Evolutionary conservation across 176 grass and related monocot species (phyloP).

Genomic region (Chloris gayana): DNA sequence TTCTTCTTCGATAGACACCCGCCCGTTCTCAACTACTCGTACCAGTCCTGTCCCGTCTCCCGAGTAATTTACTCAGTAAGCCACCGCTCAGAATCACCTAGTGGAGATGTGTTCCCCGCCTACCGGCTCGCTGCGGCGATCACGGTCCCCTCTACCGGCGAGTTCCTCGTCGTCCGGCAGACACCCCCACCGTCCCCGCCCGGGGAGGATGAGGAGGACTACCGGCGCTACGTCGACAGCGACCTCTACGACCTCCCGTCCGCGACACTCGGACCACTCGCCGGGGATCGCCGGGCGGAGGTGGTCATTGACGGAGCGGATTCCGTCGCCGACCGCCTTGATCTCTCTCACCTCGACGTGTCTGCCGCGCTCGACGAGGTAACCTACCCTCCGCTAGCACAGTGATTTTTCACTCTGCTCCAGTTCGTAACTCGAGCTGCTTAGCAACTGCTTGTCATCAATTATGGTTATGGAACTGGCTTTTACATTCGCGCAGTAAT

Average conservation of each 20-base stretch:
- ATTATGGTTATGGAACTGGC: slow-evolving; percentile 7
- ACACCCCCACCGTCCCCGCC: slow-evolving; percentile 46
- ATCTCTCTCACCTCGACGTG: slow-evolving; percentile 68
- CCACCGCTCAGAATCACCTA: background rate
- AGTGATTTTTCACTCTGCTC: background rate
- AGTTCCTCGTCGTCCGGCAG: slow-evolving; percentile 70
- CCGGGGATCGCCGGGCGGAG: slow-evolving; percentile 33
- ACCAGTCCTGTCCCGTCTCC: background rate
- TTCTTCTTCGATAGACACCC: background rate
- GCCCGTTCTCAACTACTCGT: background rate
- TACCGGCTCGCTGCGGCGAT: slow-evolving; percentile 65
- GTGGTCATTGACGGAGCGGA: slow-evolving; percentile 40
- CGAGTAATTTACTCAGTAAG: background rate
- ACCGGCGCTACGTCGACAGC: slow-evolving; percentile 65
- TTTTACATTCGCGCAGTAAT: background rate
- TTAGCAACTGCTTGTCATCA: background rate
- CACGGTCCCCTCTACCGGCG: slow-evolving; percentile 47
- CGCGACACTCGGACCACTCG: slow-evolving; percentile 45
- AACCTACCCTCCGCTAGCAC: background rate
- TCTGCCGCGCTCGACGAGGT: slow-evolving; percentile 68
- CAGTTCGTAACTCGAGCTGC: background rate
- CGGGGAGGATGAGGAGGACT: slow-evolving; percentile 70
- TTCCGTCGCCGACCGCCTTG: slow-evolving; percentile 43
- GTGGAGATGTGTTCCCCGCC: slow-evolving; percentile 42
- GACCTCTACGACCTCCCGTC: slow-evolving; percentile 93